These are phyloP conservation scores for Termitomyces sp. DNA, from an alignment of 768 basidiomycete genomes.

Conservation along the genomic window DNA sequence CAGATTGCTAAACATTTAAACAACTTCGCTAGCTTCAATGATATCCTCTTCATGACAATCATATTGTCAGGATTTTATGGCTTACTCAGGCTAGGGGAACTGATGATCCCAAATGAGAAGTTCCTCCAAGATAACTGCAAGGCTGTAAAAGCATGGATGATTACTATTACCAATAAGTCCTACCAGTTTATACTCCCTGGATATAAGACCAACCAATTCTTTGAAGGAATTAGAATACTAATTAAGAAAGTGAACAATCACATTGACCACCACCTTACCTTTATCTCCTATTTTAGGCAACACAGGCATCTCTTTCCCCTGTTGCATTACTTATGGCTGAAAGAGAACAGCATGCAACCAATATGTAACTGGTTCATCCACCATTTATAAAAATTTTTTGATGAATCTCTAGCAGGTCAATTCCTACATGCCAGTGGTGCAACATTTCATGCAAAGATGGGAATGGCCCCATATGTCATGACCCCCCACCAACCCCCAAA, in stretches of 20 bases:
- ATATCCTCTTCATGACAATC: neutral
- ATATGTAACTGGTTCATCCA: slow-evolving; percentile 15
- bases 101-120: neutral
- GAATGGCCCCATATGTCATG: too few species aligned
- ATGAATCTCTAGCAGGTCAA: slow-evolving; percentile 25
- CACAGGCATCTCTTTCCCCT: slow-evolving; percentile 7
- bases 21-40: slow-evolving; percentile 3
- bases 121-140: neutral
- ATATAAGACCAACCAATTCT: too few species aligned
- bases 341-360: slow-evolving; percentile 6
- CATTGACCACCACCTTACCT: too few species aligned
- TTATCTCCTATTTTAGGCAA: neutral
- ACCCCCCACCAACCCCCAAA: too few species aligned
- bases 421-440: slow-evolving; percentile 33
- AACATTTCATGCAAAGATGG: slow-evolving; percentile 23
- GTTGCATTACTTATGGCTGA: slow-evolving; percentile 13
- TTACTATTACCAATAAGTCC: neutral
- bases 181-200: neutral
- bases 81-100: neutral
- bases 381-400: slow-evolving; percentile 6
- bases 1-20: neutral
- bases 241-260: too few species aligned
- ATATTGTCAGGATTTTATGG: neutral
- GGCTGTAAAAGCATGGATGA: neutral
- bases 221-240: too few species aligned